A percentile compares a stretch with the other conserved stretches of the same genome.
Conservation (phyloP, 345 rosid species). For the Noccaea caerulescens region DNA sequence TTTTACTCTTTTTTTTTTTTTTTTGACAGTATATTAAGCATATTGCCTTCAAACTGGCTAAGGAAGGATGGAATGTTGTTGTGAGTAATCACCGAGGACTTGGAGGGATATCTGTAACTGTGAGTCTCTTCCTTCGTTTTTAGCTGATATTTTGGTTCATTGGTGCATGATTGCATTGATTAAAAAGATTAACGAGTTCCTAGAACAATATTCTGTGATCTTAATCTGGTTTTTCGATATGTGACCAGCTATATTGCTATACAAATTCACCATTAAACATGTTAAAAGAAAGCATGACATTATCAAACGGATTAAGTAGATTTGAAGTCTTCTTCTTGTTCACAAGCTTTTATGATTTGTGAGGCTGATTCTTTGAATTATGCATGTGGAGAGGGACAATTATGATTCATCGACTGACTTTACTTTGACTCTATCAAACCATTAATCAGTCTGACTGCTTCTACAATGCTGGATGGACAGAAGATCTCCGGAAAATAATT, state of each 20-base stretch:
- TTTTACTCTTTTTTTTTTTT: neutral
- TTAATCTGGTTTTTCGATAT: neutral
- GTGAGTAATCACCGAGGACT: constrained; percentile 90
- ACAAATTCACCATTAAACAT: neutral
- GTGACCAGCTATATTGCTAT: neutral
- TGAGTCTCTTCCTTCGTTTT: constrained; percentile 50
- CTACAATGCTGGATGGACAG: constrained; percentile 96
- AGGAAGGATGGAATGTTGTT: constrained; percentile 81
- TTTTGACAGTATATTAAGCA: constrained; percentile 72
- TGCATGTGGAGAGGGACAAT: constrained; percentile 4
- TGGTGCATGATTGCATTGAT: neutral
- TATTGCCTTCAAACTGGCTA: constrained; percentile 65
- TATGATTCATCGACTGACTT: neutral
- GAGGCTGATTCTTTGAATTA: constrained; percentile 5
- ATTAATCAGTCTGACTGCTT: constrained; percentile 77
- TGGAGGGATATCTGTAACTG: constrained; percentile 88
- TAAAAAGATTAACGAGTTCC: neutral
- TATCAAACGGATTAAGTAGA: neutral
- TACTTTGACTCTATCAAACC: constrained; percentile 12
- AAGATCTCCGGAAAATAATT: constrained; percentile 65
- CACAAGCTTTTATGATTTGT: neutral
- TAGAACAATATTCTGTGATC: neutral
- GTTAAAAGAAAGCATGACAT: neutral
- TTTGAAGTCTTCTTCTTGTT: neutral
- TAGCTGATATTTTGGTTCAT: neutral